Evolutionary conservation across 2,329 filamentous ascomycete species (phyloP), one percentile per base, ranked within the genome.

Genomic region (Cryphonectria japonica): DNA sequence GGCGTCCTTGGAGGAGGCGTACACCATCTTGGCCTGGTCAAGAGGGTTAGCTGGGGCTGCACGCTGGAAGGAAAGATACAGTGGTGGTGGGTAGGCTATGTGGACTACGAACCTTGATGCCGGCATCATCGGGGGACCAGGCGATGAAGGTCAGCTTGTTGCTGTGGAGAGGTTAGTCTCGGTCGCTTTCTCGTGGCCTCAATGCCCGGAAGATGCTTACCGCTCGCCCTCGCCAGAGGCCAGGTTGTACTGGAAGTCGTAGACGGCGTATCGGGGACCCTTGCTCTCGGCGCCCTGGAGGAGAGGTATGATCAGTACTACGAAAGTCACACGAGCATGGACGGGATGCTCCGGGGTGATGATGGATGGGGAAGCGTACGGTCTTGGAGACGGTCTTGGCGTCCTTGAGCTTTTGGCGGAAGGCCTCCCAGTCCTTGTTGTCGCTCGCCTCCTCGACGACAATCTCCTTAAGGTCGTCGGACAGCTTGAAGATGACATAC

Each of bases 401-500:
- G 78, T 86, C 88, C 80, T 94, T 81, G 75, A 96, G 91, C 86
- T 91, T 92, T 82, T 93, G 85, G 77, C 92, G 91, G 88, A 95
- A 94, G 75, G 78, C 82, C 71, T 92, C 88, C 86, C 89, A 95
- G 82, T 94, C 89, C 76, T 83, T 83, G 77, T 90, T 86, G 73
- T 83, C 84, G 71, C 90, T 92, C 69, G 89, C 86, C 81, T 93
- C 89, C 83, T 95, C 93, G 77, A 96, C 89, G 72, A 92, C 90
- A 80, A 96, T 94, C 84, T 93, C 83, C 84, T 91, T 93, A 87
- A 90, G 90, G 86, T 94, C 88, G 83, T 95, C 92, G 75, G 90
- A 91, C 80, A 96, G 89, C 88, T 94, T 94, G 91, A 89, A 95
- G 87, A 96, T 90, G 85, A 96, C 92, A 88, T 89, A 97, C 85